A percentile compares a stretch with the other conserved stretches of the same genome.
Evolutionary conservation across 2,329 filamentous ascomycete species (phyloP).

Genomic region (Corniculantispora saksenae): DNA sequence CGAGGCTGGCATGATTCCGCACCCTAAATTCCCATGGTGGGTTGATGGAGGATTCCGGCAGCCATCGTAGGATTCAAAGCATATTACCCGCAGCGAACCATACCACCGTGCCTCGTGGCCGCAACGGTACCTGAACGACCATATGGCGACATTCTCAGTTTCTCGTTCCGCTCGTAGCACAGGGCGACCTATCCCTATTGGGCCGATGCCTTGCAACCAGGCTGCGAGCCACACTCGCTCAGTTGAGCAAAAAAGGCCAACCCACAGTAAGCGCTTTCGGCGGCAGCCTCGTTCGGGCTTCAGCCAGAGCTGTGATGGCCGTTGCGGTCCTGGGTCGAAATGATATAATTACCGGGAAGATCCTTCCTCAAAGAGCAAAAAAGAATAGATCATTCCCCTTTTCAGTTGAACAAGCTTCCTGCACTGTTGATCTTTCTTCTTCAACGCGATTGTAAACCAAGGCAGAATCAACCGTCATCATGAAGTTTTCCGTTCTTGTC

Average conservation of each 20-base stretch:
- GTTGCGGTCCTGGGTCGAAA: not conserved
- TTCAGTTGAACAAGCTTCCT: not conserved
- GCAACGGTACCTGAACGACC: not conserved
- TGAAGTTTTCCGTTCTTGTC: constrained; percentile 1
- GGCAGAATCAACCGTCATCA: not conserved
- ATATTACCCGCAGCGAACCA: not conserved
- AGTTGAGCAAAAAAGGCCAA: not conserved
- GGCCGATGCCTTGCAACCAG: not conserved
- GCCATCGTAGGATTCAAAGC: not conserved
- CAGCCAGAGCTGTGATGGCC: not conserved
- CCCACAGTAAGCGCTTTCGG: not conserved
- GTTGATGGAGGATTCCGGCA: not conserved
- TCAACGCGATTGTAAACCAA: not conserved
- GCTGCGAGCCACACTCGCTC: not conserved
- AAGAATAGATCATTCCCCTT: not conserved
- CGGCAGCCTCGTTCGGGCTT: not conserved
- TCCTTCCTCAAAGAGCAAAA: not conserved
- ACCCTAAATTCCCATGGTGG: not conserved
- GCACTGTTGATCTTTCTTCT: not conserved
- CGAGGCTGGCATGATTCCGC: not conserved
- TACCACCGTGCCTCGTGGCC: not conserved
- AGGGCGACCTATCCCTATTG: not conserved
- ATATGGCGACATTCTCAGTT: not conserved
- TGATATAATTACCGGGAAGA: not conserved
- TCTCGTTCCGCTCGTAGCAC: not conserved